Evolutionary conservation across 2,329 filamentous ascomycete species (phyloP), one percentile per base, ranked within the genome.

Genomic region (Bipolaris sorokiniana): DNA sequence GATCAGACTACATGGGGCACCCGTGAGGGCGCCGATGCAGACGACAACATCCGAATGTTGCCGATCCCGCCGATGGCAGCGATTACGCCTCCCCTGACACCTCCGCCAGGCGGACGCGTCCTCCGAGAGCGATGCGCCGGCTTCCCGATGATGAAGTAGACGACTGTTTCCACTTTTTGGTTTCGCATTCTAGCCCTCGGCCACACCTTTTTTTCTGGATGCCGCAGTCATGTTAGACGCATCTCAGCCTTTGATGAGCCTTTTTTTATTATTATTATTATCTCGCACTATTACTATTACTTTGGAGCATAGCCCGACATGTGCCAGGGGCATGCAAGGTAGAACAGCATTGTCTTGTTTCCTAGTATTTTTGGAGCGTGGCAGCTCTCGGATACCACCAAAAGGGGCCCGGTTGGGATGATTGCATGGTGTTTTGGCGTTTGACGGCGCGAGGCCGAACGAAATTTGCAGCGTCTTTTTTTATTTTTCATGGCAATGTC

Each of bases 1-100:
- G 42, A 38, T 48, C 62, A 97, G 93, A 97, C 93, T 42, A 94
- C 92, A 50, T 97, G 93, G 93, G 93, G 93, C 72, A 97, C 92
- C 79, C 89, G 93, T 77, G 91, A 92, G 69, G 93, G 95, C 69
- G 93, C 92, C 72, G 93, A 97, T 77, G 85, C 89, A 66, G 90
- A 96, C 67, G 74, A 77, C 62, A 75, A 76, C 62, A 72, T 77
- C 57, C 69, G 75, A 56, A 76, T 77, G 74, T 59, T 75, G 49
- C 73, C 73, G 11, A 76, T 76, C 54, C 69, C 71, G 44, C 62
- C 59, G 42, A 71, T 69, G 67, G 65, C 70, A 26, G 63, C 68
- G 31, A 74, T 75, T 31, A 74, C 73, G 38, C 74, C 74, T 53
- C 72, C 73, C 31, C 56, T 70, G 54, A 73, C 69, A 34, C 74